phyloP scores from a whole-genome alignment of 257 asterid species.

The Eustoma russellianum region DNA sequence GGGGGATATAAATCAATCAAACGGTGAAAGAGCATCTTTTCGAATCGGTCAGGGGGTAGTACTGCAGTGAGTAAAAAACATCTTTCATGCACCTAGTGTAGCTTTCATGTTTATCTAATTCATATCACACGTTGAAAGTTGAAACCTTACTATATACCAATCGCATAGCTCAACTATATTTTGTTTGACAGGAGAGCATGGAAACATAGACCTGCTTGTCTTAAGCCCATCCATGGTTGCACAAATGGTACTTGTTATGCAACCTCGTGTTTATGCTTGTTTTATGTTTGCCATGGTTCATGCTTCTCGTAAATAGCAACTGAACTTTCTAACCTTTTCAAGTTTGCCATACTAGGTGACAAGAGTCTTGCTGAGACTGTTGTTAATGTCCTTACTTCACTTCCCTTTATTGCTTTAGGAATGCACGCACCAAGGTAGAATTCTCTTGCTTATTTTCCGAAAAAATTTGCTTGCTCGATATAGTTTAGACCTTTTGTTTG shows the following conservation, averaged over 20 bases:
- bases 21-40: background rate
- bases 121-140: too few relatives aligned
- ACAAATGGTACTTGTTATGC: slow-evolving; percentile 34
- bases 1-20: too few relatives aligned
- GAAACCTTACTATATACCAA: too few relatives aligned
- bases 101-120: too few relatives aligned
- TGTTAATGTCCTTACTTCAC: slow-evolving; percentile 74
- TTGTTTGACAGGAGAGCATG: slow-evolving; percentile 51
- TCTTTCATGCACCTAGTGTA: too few relatives aligned
- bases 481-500: background rate
- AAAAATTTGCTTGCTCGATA: background rate
- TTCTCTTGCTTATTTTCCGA: slow-evolving; percentile 8
- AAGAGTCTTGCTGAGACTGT: slow-evolving; percentile 50
- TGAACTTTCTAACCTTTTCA: too few relatives aligned
- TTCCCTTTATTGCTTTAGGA: slow-evolving; percentile 82
- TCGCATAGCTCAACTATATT: background rate
- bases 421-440: slow-evolving; percentile 68
- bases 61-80: too few relatives aligned
- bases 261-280: background rate
- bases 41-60: too few relatives aligned
- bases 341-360: slow-evolving; percentile 50
- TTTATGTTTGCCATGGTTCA: background rate
- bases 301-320: background rate
- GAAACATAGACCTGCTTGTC: slow-evolving; percentile 73
- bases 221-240: slow-evolving; percentile 65